Evolutionary conservation across 2,329 filamentous ascomycete species (phyloP).

Genomic region (Curvularia sp.): DNA sequence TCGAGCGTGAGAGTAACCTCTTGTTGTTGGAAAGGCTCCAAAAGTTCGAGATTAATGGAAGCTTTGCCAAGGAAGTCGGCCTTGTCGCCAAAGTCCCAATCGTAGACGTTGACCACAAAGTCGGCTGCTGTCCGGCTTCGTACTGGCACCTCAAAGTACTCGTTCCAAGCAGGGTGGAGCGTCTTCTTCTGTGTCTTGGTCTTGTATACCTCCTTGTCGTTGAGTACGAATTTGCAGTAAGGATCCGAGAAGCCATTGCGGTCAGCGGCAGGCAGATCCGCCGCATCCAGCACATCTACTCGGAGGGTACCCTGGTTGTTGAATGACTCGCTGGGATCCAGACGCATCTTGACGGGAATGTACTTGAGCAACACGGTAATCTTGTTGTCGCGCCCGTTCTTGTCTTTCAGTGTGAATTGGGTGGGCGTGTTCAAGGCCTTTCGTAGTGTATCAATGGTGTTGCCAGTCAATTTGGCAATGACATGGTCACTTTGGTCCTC

Average conservation of each 20-base stretch:
- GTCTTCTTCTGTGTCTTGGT: slow-evolving; percentile 98
- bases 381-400: slow-evolving; percentile 76
- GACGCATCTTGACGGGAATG: slow-evolving; percentile 89
- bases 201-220: slow-evolving; percentile 90
- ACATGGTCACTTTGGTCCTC: slow-evolving; percentile 74
- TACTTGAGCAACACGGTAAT: slow-evolving; percentile 94
- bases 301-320: slow-evolving; percentile 97
- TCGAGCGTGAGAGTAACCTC: slow-evolving; percentile 79
- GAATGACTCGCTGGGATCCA: slow-evolving; percentile 95
- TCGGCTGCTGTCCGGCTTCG: slow-evolving; percentile 84
- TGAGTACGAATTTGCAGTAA: slow-evolving; percentile 92
- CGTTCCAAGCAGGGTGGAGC: slow-evolving; percentile 92
- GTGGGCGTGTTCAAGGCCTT: slow-evolving; percentile 93
- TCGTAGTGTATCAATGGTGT: slow-evolving; percentile 85
- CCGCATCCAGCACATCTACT: slow-evolving; percentile 88
- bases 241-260: slow-evolving; percentile 97
- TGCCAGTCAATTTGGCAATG: slow-evolving; percentile 81
- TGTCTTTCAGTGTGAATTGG: slow-evolving; percentile 77
- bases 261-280: slow-evolving; percentile 89
- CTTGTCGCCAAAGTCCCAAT: slow-evolving; percentile 97
- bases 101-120: slow-evolving; percentile 83
- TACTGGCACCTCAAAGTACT: slow-evolving; percentile 85
- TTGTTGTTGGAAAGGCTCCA: slow-evolving; percentile 84
- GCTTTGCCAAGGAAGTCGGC: slow-evolving; percentile 86
- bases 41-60: slow-evolving; percentile 74